These are phyloP conservation scores for Cicer chorassanicum DNA, from an alignment of 306 rosid species.

Conservation along the genomic window DNA sequence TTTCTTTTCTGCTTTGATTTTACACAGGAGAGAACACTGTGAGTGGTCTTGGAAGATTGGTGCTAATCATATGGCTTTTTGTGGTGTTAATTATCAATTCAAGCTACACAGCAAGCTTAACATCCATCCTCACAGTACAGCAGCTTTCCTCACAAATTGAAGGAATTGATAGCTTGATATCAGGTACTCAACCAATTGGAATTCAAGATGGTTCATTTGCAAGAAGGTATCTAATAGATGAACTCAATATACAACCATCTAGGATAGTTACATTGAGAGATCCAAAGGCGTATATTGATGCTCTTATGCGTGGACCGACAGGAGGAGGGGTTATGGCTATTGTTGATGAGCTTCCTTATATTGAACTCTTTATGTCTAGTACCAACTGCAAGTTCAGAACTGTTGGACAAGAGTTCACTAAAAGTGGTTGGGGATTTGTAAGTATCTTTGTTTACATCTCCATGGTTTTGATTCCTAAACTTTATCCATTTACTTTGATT, in stretches of 20 bases:
- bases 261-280: slow-evolving; percentile 68
- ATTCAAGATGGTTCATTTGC: slow-evolving; percentile 90
- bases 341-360: slow-evolving; percentile 95
- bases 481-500: neutral
- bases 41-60: slow-evolving; percentile 85
- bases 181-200: slow-evolving; percentile 78
- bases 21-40: slow-evolving; percentile 87
- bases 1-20: slow-evolving; percentile 43
- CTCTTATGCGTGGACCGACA: slow-evolving; percentile 72
- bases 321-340: slow-evolving; percentile 86
- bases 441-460: slow-evolving; percentile 51
- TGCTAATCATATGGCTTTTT: slow-evolving; percentile 91
- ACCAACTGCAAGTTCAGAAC: slow-evolving; percentile 79
- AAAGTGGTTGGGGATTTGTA: slow-evolving; percentile 97
- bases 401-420: slow-evolving; percentile 90
- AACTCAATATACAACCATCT: slow-evolving; percentile 75
- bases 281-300: slow-evolving; percentile 57
- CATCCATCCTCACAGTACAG: slow-evolving; percentile 94
- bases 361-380: slow-evolving; percentile 69
- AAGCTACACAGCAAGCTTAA: slow-evolving; percentile 98
- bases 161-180: slow-evolving; percentile 82
- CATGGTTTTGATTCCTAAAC: slow-evolving; percentile 30
- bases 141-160: slow-evolving; percentile 77
- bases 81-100: slow-evolving; percentile 94
- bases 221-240: slow-evolving; percentile 68